Conservation (phyloP, 1,284 basidiomycete genomes). For the Irpex rosettiformis region DNA sequence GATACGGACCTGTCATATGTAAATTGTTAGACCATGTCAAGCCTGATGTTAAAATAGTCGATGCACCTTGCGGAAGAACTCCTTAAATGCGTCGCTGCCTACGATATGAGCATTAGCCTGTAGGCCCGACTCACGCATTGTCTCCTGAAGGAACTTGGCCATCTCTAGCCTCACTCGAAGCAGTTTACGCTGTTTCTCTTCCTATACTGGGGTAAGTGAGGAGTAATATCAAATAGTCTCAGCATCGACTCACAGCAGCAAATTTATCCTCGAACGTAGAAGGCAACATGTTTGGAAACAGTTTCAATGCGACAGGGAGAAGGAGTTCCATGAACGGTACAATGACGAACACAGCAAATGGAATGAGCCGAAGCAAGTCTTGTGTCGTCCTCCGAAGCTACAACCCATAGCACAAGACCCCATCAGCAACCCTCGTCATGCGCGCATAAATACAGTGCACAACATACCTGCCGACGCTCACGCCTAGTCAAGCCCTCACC, state of each 20-base stretch:
- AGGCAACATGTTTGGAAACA: conserved; percentile 99
- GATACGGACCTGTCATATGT: conserved; percentile 67
- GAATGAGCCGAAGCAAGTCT: conserved; percentile 89
- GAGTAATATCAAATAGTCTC: background rate
- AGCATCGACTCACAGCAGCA: conserved; percentile 61
- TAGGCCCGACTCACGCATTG: conserved; percentile 89
- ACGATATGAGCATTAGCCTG: conserved; percentile 91
- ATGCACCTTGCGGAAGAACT: conserved; percentile 94
- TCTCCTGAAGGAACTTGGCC: conserved; percentile 99
- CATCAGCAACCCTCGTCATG: background rate
- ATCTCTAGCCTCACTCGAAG: conserved; percentile 95
- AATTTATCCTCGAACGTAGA: conserved; percentile 99
- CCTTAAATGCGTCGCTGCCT: conserved; percentile 94
- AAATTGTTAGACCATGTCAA: conserved; percentile 1
- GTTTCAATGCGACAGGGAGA: conserved; percentile 93
- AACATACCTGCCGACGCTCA: conserved; percentile 83
- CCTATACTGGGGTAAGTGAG: conserved; percentile 55
- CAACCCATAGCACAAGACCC: background rate
- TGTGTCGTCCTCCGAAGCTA: conserved; percentile 92
- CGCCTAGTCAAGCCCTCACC: conserved; percentile 90
- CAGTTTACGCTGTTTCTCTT: conserved; percentile 96
- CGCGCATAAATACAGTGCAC: background rate
- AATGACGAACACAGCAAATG: conserved; percentile 93
- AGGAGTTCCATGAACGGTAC: conserved; percentile 99
- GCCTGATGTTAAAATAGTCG: background rate